Base-by-base conservation (phyloP, 1,284 basidiomycete genomes). In the Pseudozyma sp. region DNA sequence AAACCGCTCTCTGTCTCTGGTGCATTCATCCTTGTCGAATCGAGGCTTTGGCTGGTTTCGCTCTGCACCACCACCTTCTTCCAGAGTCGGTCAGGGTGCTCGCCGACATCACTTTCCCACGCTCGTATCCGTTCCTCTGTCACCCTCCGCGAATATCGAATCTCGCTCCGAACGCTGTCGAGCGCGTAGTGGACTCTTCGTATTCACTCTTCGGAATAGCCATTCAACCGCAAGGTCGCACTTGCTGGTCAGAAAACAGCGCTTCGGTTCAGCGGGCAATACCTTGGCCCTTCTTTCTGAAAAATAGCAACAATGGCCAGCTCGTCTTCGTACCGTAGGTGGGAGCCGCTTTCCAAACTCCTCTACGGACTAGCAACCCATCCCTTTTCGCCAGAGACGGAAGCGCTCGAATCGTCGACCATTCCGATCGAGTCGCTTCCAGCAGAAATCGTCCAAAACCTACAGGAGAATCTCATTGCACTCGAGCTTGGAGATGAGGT, bases 401-500 rank as follows among this genome's bases (percentile, higher is more conserved):
- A 79, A n/a, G 50, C 68, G 33, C 66, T 80, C 40, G 75, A 79
- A 33, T 66, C 74, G 1, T 53, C 55, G 3, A 61, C 66, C 10
- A 34, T 58, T 5, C 61, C 66, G 6, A 52, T 67, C 40, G 72
- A 75, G 29, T 63, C 56, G 4, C 59, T 74, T 7, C 56, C 65
- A 13, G 57, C 68, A 17, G 63, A 68, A 3, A 54, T 68, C 8
- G 47, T 64, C 5, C 52, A 64, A 24, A 59, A 59, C 34, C 57
- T 81, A 6, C 60, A 80, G 14, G 60, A 80, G 14, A 77, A 80
- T 40, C 70, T 81, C 34, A 81, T 81, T 45, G 57, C 64, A 9
- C 72, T 81, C 52, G 87, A 88, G 65, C 83, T 97, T 24, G 96
- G 96, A 53, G 95, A 97, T 84, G 95, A 97, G 84, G 91, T 98